A percentile compares a stretch with the other conserved stretches of the same genome.
phyloP scores from a whole-genome alignment of 306 rosid species.

The Senna siamea region DNA sequence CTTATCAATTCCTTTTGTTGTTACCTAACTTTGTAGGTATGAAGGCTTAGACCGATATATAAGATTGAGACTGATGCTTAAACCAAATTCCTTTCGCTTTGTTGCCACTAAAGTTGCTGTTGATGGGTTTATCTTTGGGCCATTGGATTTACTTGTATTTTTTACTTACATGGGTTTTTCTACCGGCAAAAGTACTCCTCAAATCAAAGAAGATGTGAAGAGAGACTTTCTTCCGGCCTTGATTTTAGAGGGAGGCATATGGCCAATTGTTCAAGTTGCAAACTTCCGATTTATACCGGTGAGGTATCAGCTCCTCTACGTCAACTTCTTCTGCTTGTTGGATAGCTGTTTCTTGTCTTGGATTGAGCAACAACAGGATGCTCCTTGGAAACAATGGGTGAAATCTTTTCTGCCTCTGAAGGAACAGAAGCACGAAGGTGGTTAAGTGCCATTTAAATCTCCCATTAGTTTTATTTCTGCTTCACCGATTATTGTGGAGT shows the following conservation, averaged over 20 bases:
- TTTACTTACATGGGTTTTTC: conserved; percentile 89
- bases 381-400: conserved; percentile 92
- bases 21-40: conserved; percentile 57
- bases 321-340: conserved; percentile 82
- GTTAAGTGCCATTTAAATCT: conserved; percentile 31
- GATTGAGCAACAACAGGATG: conserved; percentile 93
- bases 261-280: conserved; percentile 84
- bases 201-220: conserved; percentile 82
- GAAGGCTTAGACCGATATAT: conserved; percentile 79
- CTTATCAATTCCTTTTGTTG: conserved; percentile 16
- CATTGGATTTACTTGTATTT: conserved; percentile 73
- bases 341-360: conserved; percentile 95
- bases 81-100: conserved; percentile 72
- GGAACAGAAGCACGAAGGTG: conserved; percentile 45
- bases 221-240: conserved; percentile 86
- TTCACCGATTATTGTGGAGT: conserved; percentile 32
- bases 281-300: conserved; percentile 88
- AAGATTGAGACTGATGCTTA: conserved; percentile 58
- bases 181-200: conserved; percentile 67
- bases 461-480: neutral
- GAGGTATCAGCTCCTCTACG: conserved; percentile 90
- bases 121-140: conserved; percentile 78
- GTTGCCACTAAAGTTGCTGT: conserved; percentile 77
- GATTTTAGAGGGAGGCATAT: conserved; percentile 74
- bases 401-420: conserved; percentile 58